phyloP scores from a whole-genome alignment of 1,139 yeast genomes.

The Yamadazyma mexicana region DNA sequence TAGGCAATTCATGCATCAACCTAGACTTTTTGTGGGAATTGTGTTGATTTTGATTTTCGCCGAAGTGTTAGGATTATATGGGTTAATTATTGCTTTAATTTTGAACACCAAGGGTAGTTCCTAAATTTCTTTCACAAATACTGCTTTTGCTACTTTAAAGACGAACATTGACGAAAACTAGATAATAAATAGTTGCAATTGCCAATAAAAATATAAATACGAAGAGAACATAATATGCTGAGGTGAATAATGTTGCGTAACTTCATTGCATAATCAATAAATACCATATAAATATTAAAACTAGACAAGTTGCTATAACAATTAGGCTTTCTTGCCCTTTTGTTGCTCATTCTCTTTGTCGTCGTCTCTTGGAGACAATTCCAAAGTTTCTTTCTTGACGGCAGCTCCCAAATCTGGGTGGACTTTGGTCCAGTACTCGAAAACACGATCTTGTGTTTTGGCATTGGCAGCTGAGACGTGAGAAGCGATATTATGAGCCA shows the following conservation, averaged over 20 bases:
- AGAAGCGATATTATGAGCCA: slow-evolving; percentile 80
- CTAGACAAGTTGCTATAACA: background rate
- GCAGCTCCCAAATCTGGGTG: slow-evolving; percentile 58
- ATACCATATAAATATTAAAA: no score
- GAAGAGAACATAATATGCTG: no score
- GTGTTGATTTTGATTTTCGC: slow-evolving; percentile 96
- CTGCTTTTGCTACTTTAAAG: no score
- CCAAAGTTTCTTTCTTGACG: slow-evolving; percentile 63
- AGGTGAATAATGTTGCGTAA: no score
- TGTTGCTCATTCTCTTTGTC: no score
- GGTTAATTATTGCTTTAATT: slow-evolving; percentile 88
- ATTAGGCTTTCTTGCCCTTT: no score
- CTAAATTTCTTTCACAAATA: slow-evolving; percentile 2
- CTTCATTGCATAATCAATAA: no score
- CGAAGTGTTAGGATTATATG: slow-evolving; percentile 96
- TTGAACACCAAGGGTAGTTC: slow-evolving; percentile 77
- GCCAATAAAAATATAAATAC: no score
- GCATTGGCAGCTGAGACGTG: slow-evolving; percentile 73
- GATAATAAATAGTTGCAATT: no score
- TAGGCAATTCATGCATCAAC: slow-evolving; percentile 94
- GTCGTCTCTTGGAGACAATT: slow-evolving; percentile 58
- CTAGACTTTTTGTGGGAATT: slow-evolving; percentile 96
- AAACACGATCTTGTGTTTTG: slow-evolving; percentile 74
- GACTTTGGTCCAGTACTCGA: slow-evolving; percentile 70
- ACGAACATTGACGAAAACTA: no score